Evolutionary conservation across 2,329 filamentous ascomycete species (phyloP).

Genomic region (Anisogramma anomala): DNA sequence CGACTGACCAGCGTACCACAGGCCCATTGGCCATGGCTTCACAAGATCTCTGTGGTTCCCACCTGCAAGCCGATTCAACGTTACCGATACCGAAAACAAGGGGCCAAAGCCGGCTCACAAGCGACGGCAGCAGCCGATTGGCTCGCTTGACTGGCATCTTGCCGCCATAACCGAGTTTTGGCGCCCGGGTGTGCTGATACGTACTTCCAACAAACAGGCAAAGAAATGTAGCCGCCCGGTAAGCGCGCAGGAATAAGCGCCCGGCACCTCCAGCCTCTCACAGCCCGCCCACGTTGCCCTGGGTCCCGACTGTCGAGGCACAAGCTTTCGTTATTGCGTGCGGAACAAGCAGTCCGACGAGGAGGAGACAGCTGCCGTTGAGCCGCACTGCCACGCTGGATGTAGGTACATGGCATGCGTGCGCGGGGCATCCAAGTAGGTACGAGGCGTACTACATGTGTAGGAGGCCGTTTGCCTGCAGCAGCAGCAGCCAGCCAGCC

Average conservation of each 20-base stretch:
- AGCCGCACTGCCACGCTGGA: not conserved
- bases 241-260: slow-evolving; percentile 5
- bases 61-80: not conserved
- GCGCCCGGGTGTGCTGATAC: not conserved
- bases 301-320: no score
- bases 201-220: not conserved
- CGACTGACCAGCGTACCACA: not conserved
- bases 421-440: no score
- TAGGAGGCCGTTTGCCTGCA: no score
- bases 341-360: no score
- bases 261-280: not conserved
- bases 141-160: not conserved
- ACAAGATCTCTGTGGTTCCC: not conserved
- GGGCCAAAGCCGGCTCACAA: no score
- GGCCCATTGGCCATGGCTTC: not conserved
- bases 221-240: slow-evolving; percentile 2
- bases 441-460: no score
- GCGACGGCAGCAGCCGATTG: not conserved
- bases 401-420: no score
- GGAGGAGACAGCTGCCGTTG: no score
- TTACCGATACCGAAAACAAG: not conserved
- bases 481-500: no score
- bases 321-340: no score
- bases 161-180: not conserved
- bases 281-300: no score